phyloP scores from a whole-genome alignment of 495 filamentous ascomycete species.

The Penicillium samsonianum region DNA sequence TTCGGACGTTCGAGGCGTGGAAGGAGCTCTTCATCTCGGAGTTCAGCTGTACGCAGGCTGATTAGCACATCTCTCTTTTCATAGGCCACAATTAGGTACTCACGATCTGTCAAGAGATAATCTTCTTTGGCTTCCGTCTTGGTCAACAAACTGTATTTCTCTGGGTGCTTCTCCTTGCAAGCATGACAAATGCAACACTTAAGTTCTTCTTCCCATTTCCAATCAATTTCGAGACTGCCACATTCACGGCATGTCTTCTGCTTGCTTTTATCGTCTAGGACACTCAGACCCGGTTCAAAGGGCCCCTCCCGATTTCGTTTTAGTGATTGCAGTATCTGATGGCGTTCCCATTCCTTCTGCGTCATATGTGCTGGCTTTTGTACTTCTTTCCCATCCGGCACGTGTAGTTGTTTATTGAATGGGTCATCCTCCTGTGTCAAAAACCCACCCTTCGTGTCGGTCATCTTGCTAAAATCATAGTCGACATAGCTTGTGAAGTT shows the following conservation, averaged over 20 bases:
- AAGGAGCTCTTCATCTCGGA: constrained; percentile 80
- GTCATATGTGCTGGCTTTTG: constrained; percentile 88
- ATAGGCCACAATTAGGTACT: constrained; percentile 28
- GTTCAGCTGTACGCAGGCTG: constrained; percentile 59
- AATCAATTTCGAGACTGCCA: constrained; percentile 82
- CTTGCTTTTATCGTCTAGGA: constrained; percentile 59
- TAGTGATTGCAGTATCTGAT: constrained; percentile 68
- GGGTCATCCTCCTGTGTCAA: constrained; percentile 86
- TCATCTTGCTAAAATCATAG: constrained; percentile 97
- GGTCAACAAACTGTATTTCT: constrained; percentile 90
- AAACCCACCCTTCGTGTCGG: constrained; percentile 95
- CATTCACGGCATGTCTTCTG: constrained; percentile 84
- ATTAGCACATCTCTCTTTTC: background rate
- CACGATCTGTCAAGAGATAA: constrained; percentile 91
- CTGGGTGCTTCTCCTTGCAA: constrained; percentile 86
- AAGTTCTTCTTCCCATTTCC: constrained; percentile 86
- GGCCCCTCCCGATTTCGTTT: constrained; percentile 74
- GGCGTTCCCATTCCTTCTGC: constrained; percentile 85
- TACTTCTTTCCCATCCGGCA: constrained; percentile 49
- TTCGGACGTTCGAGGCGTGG: constrained; percentile 89
- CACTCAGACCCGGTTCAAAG: constrained; percentile 82
- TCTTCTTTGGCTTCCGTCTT: constrained; percentile 97
- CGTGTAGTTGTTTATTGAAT: constrained; percentile 73
- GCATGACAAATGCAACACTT: constrained; percentile 65
- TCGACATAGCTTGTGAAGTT: constrained; percentile 94